phyloP scores from a whole-genome alignment of 1,284 basidiomycete species.

The Omphalotus olearius region DNA sequence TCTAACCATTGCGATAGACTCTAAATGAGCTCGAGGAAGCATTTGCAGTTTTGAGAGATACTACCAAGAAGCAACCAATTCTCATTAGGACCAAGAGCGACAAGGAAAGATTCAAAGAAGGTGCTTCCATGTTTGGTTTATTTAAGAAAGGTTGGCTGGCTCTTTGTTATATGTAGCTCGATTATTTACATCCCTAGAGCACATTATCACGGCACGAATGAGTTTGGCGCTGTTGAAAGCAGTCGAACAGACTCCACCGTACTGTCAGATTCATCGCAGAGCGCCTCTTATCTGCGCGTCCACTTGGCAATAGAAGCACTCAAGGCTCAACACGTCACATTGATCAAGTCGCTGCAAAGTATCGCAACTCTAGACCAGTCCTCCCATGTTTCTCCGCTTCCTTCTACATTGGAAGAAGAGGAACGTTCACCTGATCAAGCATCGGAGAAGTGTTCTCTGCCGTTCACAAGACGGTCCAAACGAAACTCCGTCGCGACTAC shows the following conservation, averaged over 20 bases:
- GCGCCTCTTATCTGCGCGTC: conserved; percentile 34
- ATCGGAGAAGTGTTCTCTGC: conserved; percentile 24
- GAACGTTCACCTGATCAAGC: conserved; percentile 19
- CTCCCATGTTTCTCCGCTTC: conserved; percentile 36
- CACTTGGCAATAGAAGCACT: conserved; percentile 45
- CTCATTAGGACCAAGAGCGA: conserved; percentile 37
- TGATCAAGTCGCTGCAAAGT: conserved; percentile 43
- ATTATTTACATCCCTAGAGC: conserved; percentile 10
- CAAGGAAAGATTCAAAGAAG: conserved; percentile 38
- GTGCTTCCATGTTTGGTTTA: conserved; percentile 40
- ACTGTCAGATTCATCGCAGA: conserved; percentile 2
- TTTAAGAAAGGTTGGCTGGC: conserved; percentile 48
- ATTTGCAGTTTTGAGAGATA: conserved; percentile 29
- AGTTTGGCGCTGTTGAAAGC: conserved; percentile 14
- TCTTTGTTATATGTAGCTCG: background rate
- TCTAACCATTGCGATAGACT: conserved; percentile 14
- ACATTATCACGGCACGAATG: conserved; percentile 17
- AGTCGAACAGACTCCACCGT: conserved; percentile 5
- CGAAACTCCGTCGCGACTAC: conserved; percentile 52
- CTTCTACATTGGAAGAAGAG: conserved; percentile 49
- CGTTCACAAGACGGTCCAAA: conserved; percentile 33
- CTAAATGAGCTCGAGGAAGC: conserved; percentile 31
- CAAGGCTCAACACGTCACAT: conserved; percentile 52
- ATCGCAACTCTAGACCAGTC: conserved; percentile 36
- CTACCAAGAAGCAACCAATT: conserved; percentile 27